Evolutionary conservation across 2,329 filamentous ascomycete species (phyloP), one percentile per base, ranked within the genome.

Genomic region (Chalaropsis ovoidea): DNA sequence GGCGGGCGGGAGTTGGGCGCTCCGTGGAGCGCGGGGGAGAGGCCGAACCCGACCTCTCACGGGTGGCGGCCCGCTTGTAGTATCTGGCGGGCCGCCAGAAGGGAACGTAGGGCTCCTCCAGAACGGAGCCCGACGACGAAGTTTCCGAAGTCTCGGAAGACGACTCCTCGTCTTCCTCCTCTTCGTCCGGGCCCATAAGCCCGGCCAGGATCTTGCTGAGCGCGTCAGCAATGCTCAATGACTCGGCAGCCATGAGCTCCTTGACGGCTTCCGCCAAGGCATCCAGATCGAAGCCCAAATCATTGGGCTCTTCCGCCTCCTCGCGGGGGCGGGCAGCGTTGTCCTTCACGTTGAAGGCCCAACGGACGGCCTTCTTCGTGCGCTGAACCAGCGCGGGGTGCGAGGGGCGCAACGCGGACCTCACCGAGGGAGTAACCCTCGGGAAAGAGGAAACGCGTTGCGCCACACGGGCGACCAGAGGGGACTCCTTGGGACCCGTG

Each of bases 211-310:
- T 39, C 35, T 39, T 39, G 35, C 35, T 39, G 47, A 52, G 47
- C 11, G 47, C 47, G 24, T 52, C 47, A 52, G 47, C 47, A 52
- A 52, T 22, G 11, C 47, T 24, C 47, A 52, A 27, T 52, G 47
- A 52, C 47, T 52, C 47, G 7, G 47, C 47, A 15, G 47, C 47
- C 47, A 52, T 52, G 47, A 52, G 22, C 47, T 52, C 24, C 19
- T 27, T 52, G 47, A 22, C 47, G 47, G 47, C 47, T 24, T 52
- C 47, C 47, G 47, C 47, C 47, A 52, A 52, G 47, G 47, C 47
- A 52, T 52, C 47, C 22, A 52, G 11, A 52, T 52, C 47, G 24
- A 24, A 52, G 47, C 47, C 47, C 47, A 52, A 27, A 22, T 52
- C 47, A 13, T 27, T 13, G 22, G 47, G 47, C 47, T 39, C 35